phyloP scores from a whole-genome alignment of 805 yeast genomes.

The Candida berthetii region DNA sequence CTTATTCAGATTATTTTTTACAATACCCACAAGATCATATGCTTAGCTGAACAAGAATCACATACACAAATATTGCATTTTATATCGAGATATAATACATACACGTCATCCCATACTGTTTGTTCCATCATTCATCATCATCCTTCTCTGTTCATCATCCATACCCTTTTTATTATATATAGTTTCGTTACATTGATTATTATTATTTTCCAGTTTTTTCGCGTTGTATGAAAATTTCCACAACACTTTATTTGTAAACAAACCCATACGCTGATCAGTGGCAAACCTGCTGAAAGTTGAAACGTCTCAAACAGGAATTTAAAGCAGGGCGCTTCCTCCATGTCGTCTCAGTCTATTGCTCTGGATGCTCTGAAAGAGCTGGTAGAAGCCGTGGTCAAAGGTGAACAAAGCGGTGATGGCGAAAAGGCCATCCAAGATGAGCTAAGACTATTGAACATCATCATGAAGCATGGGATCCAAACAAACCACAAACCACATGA shows the following conservation, averaged over 20 bases:
- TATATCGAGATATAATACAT: no score
- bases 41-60: no score
- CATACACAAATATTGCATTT: no score
- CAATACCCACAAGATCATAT: no score
- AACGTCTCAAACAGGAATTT: no score
- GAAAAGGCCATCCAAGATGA: not conserved
- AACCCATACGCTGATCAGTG: no score
- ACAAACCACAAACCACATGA: constrained; percentile 8
- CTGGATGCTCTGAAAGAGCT: constrained; percentile 13
- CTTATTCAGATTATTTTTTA: no score
- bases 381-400: constrained; percentile 9
- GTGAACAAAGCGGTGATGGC: not conserved
- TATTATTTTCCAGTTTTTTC: no score
- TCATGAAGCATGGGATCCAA: constrained; percentile 16
- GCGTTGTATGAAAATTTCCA: not conserved
- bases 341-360: not conserved
- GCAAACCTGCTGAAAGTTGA: not conserved
- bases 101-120: no score
- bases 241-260: not conserved
- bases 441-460: constrained; percentile 12
- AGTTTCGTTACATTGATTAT: not conserved
- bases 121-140: no score
- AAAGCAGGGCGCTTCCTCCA: not conserved
- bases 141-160: not conserved
- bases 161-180: not conserved